Percentiles rank a stretch among this genome's conserved stretches.
Conservation (phyloP, 2,329 filamentous ascomycete species). For the Pseudocercospora ulei region DNA sequence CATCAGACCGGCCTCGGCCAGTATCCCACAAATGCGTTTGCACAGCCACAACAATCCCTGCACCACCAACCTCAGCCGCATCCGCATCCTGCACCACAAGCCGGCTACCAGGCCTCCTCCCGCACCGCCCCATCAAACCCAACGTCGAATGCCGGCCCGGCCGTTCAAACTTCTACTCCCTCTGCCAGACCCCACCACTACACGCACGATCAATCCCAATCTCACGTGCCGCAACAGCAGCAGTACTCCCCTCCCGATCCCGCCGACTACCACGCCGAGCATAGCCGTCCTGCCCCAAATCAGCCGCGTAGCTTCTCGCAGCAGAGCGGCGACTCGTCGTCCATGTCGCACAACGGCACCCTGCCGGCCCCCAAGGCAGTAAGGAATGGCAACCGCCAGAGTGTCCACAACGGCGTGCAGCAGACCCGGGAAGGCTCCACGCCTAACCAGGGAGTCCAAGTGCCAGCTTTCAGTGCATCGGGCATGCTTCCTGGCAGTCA, state of each 20-base stretch:
- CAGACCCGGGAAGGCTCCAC: slow-evolving; percentile 26
- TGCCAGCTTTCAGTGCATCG: slow-evolving; percentile 40
- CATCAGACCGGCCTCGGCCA: slow-evolving; percentile 9
- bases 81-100: slow-evolving; percentile 26
- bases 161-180: slow-evolving; percentile 24
- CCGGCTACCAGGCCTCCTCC: slow-evolving; percentile 24
- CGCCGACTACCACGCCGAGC: slow-evolving; percentile 25
- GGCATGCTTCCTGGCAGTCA: slow-evolving; percentile 40
- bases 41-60: slow-evolving; percentile 29
- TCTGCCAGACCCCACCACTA: slow-evolving; percentile 16
- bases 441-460: slow-evolving; percentile 18
- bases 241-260: slow-evolving; percentile 22
- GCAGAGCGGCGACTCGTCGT: slow-evolving; percentile 27
- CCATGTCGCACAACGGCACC: slow-evolving; percentile 32
- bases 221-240: slow-evolving; percentile 15
- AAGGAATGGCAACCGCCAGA: slow-evolving; percentile 30
- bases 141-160: slow-evolving; percentile 25
- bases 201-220: slow-evolving; percentile 11
- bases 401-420: slow-evolving; percentile 30
- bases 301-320: slow-evolving; percentile 30
- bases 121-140: slow-evolving; percentile 21
- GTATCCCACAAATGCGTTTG: slow-evolving; percentile 18
- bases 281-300: slow-evolving; percentile 21
- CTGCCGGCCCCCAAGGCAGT: slow-evolving; percentile 26
- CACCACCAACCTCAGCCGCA: slow-evolving; percentile 30